Percentiles rank a stretch among this genome's conserved stretches.
These are phyloP conservation scores for Coleophoma eucalyptorum DNA, from an alignment of 2,329 filamentous ascomycete species.

Conservation along the genomic window DNA sequence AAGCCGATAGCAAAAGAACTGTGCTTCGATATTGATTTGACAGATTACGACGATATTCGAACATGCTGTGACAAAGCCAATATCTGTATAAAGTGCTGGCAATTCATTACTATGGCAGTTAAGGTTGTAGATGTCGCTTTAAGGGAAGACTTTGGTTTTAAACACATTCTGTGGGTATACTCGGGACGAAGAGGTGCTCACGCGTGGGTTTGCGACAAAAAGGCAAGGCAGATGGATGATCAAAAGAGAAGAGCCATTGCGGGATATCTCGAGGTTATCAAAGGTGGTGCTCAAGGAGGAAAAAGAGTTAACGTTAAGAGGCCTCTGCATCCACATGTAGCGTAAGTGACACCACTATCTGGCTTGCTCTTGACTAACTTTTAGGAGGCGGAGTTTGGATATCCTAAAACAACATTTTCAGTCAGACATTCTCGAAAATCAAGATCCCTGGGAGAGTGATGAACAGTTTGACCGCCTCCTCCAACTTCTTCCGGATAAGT, in stretches of 20 bases:
- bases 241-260: slow-evolving; percentile 80
- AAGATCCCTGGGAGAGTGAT: slow-evolving; percentile 76
- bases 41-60: slow-evolving; percentile 94
- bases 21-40: slow-evolving; percentile 99
- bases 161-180: slow-evolving; percentile 98
- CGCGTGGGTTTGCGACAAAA: slow-evolving; percentile 95
- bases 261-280: slow-evolving; percentile 86
- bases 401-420: slow-evolving; percentile 83
- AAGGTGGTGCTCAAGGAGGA: slow-evolving; percentile 77
- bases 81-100: slow-evolving; percentile 93
- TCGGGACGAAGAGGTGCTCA: slow-evolving; percentile 94
- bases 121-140: slow-evolving; percentile 86
- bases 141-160: slow-evolving; percentile 92
- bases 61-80: slow-evolving; percentile 93
- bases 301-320: slow-evolving; percentile 83
- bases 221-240: slow-evolving; percentile 80
- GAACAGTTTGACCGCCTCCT: slow-evolving; percentile 76
- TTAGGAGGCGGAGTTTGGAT: slow-evolving; percentile 70
- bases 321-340: slow-evolving; percentile 85
- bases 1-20: slow-evolving; percentile 87
- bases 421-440: slow-evolving; percentile 72
- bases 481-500: slow-evolving; percentile 76
- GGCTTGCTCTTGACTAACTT: slow-evolving; percentile 5
- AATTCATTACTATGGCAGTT: slow-evolving; percentile 97
- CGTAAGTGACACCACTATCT: slow-evolving; percentile 39